Percentiles rank a stretch among this genome's conserved stretches.
Conservation (phyloP, 106 monocot genomes). For the Amphibolis antarctica region DNA sequence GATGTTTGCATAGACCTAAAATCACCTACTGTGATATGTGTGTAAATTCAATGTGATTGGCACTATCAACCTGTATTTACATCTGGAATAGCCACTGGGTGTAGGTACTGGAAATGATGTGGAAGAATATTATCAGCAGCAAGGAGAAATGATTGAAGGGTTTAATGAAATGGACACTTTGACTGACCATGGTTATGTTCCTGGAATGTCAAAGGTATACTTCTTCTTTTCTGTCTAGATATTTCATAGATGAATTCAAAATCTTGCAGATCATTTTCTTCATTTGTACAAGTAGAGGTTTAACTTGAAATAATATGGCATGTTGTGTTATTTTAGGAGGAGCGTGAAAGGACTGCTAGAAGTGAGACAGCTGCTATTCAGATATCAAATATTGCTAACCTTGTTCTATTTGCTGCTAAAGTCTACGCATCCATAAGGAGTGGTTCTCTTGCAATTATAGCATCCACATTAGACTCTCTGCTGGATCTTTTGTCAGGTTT, state of each 20-base stretch:
- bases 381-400: slow-evolving; percentile 81
- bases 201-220: slow-evolving; percentile 61
- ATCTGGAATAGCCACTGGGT: no score
- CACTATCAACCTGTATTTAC: no score
- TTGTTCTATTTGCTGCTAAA: slow-evolving; percentile 89
- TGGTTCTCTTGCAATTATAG: slow-evolving; percentile 83
- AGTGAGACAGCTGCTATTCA: slow-evolving; percentile 72
- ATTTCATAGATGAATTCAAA: background rate
- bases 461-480: slow-evolving; percentile 97
- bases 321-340: slow-evolving; percentile 44
- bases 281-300: background rate
- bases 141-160: slow-evolving; percentile 86
- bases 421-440: slow-evolving; percentile 90
- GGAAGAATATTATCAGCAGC: slow-evolving; percentile 92
- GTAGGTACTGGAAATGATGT: slow-evolving; percentile 63
- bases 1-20: no score
- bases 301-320: background rate
- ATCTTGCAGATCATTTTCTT: background rate
- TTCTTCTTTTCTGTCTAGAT: background rate
- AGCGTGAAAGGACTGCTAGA: slow-evolving; percentile 57
- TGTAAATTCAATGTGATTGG: no score
- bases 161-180: slow-evolving; percentile 96
- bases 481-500: slow-evolving; percentile 93
- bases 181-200: slow-evolving; percentile 43
- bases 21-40: no score